Conservation (phyloP, 305 asterid genomes). For the Striga hermonthica region DNA sequence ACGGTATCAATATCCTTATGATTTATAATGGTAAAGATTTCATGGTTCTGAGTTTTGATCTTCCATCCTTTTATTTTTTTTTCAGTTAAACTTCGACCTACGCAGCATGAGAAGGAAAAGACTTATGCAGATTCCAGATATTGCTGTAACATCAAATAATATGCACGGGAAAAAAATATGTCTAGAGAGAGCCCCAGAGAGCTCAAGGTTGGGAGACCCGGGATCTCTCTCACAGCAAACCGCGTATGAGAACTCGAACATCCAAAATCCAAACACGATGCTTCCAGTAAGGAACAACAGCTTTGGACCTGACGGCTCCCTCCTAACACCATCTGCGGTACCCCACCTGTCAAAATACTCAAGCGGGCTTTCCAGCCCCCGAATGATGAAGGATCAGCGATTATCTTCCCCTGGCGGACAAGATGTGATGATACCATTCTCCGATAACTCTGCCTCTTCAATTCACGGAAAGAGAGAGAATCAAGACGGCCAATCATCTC, state of each 20-base stretch:
- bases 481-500: constrained; percentile 72
- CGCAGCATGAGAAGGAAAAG: constrained; percentile 71
- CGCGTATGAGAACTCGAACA: constrained; percentile 47
- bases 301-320: constrained; percentile 68
- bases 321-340: constrained; percentile 31
- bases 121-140: constrained; percentile 62
- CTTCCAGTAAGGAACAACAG: constrained; percentile 59
- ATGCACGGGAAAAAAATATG: constrained; percentile 61
- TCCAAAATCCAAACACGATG: constrained; percentile 52
- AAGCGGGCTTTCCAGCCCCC: constrained; percentile 60
- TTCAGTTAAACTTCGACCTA: constrained; percentile 70
- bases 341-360: constrained; percentile 60
- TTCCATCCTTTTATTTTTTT: constrained; percentile 19
- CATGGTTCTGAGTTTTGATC: constrained; percentile 25
- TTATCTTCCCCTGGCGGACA: constrained; percentile 65
- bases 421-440: constrained; percentile 60
- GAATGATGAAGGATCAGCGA: constrained; percentile 72
- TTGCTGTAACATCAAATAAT: constrained; percentile 48
- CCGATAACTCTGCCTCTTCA: constrained; percentile 52
- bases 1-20: neutral
- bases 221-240: constrained; percentile 57
- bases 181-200: constrained; percentile 66
- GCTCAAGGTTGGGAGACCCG: constrained; percentile 59
- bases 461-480: constrained; percentile 70
- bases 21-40: neutral